These are phyloP conservation scores for Candida awuae DNA, from an alignment of 805 yeast genomes.

Conservation along the genomic window DNA sequence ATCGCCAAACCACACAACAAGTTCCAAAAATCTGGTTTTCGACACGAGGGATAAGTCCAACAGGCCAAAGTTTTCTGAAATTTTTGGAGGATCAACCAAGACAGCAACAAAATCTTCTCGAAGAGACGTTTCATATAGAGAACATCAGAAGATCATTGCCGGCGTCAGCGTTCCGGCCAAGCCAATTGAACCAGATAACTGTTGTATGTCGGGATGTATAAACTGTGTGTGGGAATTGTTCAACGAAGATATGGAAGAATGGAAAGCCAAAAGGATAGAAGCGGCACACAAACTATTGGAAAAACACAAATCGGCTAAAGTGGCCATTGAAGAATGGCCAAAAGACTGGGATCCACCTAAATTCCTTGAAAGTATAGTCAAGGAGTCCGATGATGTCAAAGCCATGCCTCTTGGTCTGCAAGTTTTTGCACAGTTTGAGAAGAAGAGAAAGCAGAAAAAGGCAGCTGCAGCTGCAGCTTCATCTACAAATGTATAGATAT, in stretches of 20 bases:
- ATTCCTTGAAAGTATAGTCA: constrained; percentile 24
- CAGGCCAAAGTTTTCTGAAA: constrained; percentile 18
- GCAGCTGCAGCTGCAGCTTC: too few species aligned
- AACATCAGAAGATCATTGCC: constrained; percentile 31
- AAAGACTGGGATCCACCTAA: constrained; percentile 47
- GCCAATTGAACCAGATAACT: constrained; percentile 88
- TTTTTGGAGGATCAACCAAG: constrained; percentile 26
- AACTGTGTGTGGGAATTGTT: constrained; percentile 96
- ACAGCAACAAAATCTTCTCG: constrained; percentile 29
- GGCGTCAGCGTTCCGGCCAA: constrained; percentile 76
- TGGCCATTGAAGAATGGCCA: constrained; percentile 48
- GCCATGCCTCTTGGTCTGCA: constrained; percentile 68
- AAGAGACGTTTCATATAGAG: constrained; percentile 31
- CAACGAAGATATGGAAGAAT: constrained; percentile 79
- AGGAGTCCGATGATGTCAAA: constrained; percentile 20
- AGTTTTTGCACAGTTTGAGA: constrained; percentile 81
- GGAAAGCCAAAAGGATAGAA: constrained; percentile 52
- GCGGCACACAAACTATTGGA: constrained; percentile 42
- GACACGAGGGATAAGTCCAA: constrained; percentile 20
- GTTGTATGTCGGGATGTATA: constrained; percentile 96
- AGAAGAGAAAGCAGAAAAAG: constrained; percentile 32
- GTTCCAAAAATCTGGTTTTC: constrained; percentile 16
- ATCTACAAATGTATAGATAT: too few species aligned
- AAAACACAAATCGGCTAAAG: constrained; percentile 35
- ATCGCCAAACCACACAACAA: constrained; percentile 11